Percentiles rank a stretch among this genome's conserved stretches.
Conservation (phyloP, 2,329 filamentous ascomycete species). For the Raffaelea albimanens region DNA sequence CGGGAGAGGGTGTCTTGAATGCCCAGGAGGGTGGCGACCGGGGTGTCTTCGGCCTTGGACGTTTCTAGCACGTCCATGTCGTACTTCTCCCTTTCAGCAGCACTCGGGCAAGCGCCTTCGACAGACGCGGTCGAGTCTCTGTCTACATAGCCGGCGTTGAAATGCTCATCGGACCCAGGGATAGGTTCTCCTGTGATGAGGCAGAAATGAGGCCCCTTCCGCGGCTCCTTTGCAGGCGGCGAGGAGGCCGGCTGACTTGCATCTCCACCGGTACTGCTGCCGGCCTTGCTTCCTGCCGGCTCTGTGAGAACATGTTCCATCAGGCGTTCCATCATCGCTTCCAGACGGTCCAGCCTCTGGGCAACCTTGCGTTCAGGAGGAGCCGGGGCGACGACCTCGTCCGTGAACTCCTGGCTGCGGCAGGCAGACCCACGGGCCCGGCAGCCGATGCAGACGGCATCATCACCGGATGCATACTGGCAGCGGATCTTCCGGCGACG, state of each 20-base stretch:
- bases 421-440: constrained; percentile 29
- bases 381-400: constrained; percentile 19
- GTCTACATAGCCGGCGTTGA: neutral
- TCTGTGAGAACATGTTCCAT: constrained; percentile 27
- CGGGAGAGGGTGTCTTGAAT: constrained; percentile 13
- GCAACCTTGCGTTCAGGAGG: constrained; percentile 28
- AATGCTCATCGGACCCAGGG: too few species aligned
- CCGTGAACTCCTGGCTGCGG: constrained; percentile 34
- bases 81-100: constrained; percentile 5
- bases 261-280: too few species aligned
- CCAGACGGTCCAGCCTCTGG: constrained; percentile 34
- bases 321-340: constrained; percentile 35
- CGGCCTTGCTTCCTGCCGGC: neutral
- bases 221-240: neutral
- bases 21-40: constrained; percentile 20
- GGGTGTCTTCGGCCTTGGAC: constrained; percentile 19
- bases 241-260: neutral
- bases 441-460: constrained; percentile 33
- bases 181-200: too few species aligned
- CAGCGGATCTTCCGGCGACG: constrained; percentile 39
- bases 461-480: constrained; percentile 27
- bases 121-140: constrained; percentile 3
- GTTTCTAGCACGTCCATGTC: constrained; percentile 19
- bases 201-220: neutral
- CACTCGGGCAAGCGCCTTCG: constrained; percentile 7